Evolutionary conservation across 257 asterid genomes (phyloP), one percentile per base, ranked within the genome.

Genomic region (Ballota nigra): DNA sequence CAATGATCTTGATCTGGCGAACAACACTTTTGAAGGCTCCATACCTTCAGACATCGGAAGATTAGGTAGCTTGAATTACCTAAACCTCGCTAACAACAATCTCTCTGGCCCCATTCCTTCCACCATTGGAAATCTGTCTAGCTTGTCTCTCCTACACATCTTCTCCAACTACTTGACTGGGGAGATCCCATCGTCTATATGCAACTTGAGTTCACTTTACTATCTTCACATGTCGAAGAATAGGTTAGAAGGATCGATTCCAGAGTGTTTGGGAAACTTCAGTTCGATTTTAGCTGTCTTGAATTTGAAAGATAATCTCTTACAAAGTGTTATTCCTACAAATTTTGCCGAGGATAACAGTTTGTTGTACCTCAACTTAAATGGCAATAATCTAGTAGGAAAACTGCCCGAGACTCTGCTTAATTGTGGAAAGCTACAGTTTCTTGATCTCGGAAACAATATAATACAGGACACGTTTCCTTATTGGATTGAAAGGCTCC

Each of bases 381-480:
- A 73, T 3, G 26, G 57, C 59, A 73, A 73, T 8, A 10, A 64
- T 2, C 34, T 73, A 0, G 16, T 22, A 22, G 77, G 77, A n/a
- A 22, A 70, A 28, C 19, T 74, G 26, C 60, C 74, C 0, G 13
- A 8, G 38, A 33, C 83, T 13, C 38, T 79, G 26, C 62, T 49
- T 20, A 77, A 74, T 29, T 81, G 81, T 78, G 78, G 11, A 47
- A 28, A 7, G 0, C 57, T 68, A 15, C 66, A 63, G 73, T 69
- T 63, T 19, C 76, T 59, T 69, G 64, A 69, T 31, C 10, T 63
- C 49, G 74, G 79, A 19, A 49, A 74, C 57, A 84, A 84, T 60
- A 10, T 34, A 15, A 34, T 84, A 24, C 41, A 26, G 19, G 81
- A 36, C 16, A 1, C 38, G 6, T 84, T 84, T 19, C 86, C 86